Base-by-base conservation (phyloP, 768 basidiomycete species). In the Suillus bovinus region DNA sequence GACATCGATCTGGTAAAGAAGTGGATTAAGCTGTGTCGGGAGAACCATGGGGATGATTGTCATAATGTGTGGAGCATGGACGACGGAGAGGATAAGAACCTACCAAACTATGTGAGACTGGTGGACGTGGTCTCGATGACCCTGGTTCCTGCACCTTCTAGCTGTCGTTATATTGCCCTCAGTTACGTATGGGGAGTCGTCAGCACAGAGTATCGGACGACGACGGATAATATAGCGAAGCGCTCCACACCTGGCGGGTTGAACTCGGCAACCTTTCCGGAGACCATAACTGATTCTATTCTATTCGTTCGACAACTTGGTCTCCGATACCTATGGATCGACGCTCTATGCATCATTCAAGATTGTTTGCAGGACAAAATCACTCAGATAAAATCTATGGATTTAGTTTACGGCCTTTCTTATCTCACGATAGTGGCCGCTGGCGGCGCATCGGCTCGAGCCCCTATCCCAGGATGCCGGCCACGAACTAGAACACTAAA, bases 291-390 rank as follows among this genome's bases (percentile, higher is more conserved):
- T n/a, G 46, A 60, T 49, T 33, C 63, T 10, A 59, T 64, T 44
- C 47, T 24, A 29, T 24, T 65, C n/a, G 34, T 16, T 52, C 46
- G 33, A 34, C 61, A 53, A 39, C 34, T 64, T 42, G 54, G 55
- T 38, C 46, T 47, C 29, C 38, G 31, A n/a, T 64, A 65, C 47
- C 5, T 64, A 24, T 64, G 63, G 63, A 59, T 64, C 27, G 54
- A 64, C 6, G 62, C 63, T 3, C 41, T 64, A 24, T 64, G 63
- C 24, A 65, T 65, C n/a, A 59, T 64, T 17, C 53, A 64, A 58
- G 46, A 64, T 39, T 27, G 36, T 36, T 47, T 4, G 10, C 16
- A 27, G 8, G 62, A 63, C 60, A 63, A 50, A 27, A 10, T 9
- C 24, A 33, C 29, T n/a, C 62, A 63, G 60, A 63, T 61, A 38